Conservation (phyloP, 495 filamentous ascomycete genomes). For the Staphylotrichum longicolle region DNA sequence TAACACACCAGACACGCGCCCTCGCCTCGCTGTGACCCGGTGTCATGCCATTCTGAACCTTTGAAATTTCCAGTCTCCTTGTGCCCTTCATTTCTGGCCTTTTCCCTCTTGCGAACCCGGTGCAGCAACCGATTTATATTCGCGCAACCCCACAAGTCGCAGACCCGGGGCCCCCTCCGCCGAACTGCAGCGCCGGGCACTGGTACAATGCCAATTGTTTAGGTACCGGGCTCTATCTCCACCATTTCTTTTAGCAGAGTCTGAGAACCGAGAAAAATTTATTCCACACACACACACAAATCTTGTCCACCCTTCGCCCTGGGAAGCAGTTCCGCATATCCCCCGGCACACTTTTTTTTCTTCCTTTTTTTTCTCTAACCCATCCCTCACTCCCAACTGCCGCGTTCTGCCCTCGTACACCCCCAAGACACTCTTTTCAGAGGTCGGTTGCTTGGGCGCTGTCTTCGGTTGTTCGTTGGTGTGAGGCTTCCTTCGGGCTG, state of each 20-base stretch:
- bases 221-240: slow-evolving; percentile 33
- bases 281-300: slow-evolving; percentile 37
- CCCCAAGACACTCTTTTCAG: slow-evolving; percentile 18
- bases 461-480: slow-evolving; percentile 22
- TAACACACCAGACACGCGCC: too few species aligned
- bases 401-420: slow-evolving; percentile 16
- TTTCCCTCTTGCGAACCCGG: not conserved
- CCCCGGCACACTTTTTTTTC: slow-evolving; percentile 29
- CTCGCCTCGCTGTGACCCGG: too few species aligned
- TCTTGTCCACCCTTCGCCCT: slow-evolving; percentile 31
- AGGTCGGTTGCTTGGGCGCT: slow-evolving; percentile 25
- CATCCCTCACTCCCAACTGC: slow-evolving; percentile 20
- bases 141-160: slow-evolving; percentile 33
- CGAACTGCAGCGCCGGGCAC: slow-evolving; percentile 1
- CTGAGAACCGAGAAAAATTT: slow-evolving; percentile 39
- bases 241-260: slow-evolving; percentile 29
- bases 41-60: too few species aligned
- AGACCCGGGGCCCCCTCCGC: slow-evolving; percentile 12
- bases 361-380: slow-evolving; percentile 18
- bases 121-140: slow-evolving; percentile 30
- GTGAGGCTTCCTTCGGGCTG: slow-evolving; percentile 18
- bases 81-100: not conserved
- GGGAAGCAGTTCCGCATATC: slow-evolving; percentile 25
- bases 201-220: slow-evolving; percentile 24
- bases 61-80: not conserved